Evolutionary conservation across 2,329 filamentous ascomycete genomes (phyloP), one percentile per base, ranked within the genome.

Genomic region (Talaromyces sp.): DNA sequence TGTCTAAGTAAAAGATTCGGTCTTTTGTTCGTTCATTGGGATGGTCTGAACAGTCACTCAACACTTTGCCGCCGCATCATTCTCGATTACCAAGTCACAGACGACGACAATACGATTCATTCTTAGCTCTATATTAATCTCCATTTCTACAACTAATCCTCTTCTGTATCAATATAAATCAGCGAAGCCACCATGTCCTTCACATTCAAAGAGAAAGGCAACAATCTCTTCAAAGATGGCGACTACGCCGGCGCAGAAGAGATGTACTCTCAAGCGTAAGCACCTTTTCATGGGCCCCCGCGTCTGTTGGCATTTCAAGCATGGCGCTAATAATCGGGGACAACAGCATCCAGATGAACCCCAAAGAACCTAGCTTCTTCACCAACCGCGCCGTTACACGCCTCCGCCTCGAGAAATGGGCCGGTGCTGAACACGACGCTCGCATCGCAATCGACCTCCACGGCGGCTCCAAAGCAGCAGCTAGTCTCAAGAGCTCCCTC

Each of bases 371-470:
- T 1, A 82, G 89, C 33, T 84, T 96, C 58, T 97, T 92, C 78
- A 93, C 92, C 42, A 98, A 97, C 78, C 90, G 93, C 60, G 91
- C 92, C 58, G 89, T 96, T 78, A 87, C 89, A 3, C 86, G 92
- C 44, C 81, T 95, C 63, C 90, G 89, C 76, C 83, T 96, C 23
- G 79, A 83, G 64, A 81, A 86, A 69, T 96, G 88, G 85, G 84
- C 90, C 33, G 86, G 83, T 9, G 92, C 89, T 56, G 88, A 95
- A 66, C 80, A 86, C 64, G 93, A 97, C 76, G 93, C 92, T 72
- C 77, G 88, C 60, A 81, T 86, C 58, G 92, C 90, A 66, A 87
- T 97, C 57, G 82, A 86, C 64, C 82, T 96, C 5, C 80, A 85
- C 69, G 76, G 74, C 5, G 76, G 74, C 4, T 64, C 68, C 9